These are phyloP conservation scores for Pseudocercospora macadamiae DNA, from an alignment of 2,329 filamentous ascomycete species.

Conservation along the genomic window DNA sequence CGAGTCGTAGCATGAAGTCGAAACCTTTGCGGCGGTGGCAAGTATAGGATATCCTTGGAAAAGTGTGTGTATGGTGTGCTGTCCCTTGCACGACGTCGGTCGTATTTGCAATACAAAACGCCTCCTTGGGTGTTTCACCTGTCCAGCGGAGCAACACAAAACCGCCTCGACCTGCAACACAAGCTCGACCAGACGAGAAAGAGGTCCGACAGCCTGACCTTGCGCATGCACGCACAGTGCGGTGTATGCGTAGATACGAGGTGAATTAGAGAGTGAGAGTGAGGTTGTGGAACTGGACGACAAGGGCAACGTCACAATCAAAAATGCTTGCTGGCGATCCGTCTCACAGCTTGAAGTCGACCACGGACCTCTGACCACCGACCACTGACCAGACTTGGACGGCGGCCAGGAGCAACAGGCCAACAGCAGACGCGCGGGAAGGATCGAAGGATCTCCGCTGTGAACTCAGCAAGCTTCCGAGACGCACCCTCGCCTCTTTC, in stretches of 20 bases:
- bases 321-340: constrained; percentile 5
- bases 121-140: constrained; percentile 9
- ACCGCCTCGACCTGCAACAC: constrained; percentile 3
- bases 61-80: constrained; percentile 1
- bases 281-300: not conserved
- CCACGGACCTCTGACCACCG: no score
- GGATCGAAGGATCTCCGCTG: not conserved
- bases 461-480: constrained; percentile 4
- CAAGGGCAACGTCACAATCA: constrained; percentile 1
- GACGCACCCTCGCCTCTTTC: constrained; percentile 8
- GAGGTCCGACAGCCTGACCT: not conserved
- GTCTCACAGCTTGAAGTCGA: no score
- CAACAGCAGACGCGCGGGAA: not conserved
- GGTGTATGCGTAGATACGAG: not conserved
- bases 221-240: constrained; percentile 5
- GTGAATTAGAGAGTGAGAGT: not conserved
- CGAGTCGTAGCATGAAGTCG: constrained; percentile 3
- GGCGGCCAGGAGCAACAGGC: constrained; percentile 2
- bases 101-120: constrained; percentile 8
- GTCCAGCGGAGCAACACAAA: constrained; percentile 6
- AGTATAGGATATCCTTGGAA: constrained; percentile 2
- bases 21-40: not conserved
- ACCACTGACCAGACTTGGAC: not conserved
- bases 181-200: not conserved
- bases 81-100: constrained; percentile 7